Evolutionary conservation across 73 alveolate genomes (phyloP).

Genomic region (Diophrys sp.): DNA sequence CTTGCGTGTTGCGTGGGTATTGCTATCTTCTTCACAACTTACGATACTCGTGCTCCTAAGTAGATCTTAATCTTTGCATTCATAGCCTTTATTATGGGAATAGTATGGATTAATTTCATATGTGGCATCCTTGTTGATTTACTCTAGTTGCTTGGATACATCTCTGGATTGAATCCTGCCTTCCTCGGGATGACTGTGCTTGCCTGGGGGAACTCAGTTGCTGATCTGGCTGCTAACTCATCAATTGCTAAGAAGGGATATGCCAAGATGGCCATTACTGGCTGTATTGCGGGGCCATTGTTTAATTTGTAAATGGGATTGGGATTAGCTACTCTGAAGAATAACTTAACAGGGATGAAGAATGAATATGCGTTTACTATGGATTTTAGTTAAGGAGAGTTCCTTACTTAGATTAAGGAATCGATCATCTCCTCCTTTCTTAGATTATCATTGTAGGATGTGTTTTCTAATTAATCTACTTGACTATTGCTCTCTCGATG

Average conservation of each 20-base stretch:
- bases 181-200: slow-evolving; percentile 93
- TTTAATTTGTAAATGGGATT: slow-evolving; percentile 92
- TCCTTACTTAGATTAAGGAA: background rate
- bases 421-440: too few relatives aligned
- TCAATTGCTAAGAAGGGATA: slow-evolving; percentile 90
- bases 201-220: slow-evolving; percentile 97
- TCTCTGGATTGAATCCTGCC: slow-evolving; percentile 74
- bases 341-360: background rate
- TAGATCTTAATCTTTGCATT: slow-evolving; percentile 17
- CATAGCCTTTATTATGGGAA: slow-evolving; percentile 67
- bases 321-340: slow-evolving; percentile 53
- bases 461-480: background rate
- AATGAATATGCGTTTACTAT: background rate
- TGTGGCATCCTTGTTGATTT: slow-evolving; percentile 74
- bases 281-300: slow-evolving; percentile 96
- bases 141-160: slow-evolving; percentile 61
- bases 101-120: slow-evolving; percentile 78
- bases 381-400: background rate
- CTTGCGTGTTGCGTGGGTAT: background rate
- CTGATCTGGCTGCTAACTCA: slow-evolving; percentile 91
- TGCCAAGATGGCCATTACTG: slow-evolving; percentile 97
- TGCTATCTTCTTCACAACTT: background rate
- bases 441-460: background rate
- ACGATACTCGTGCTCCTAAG: slow-evolving; percentile 8
- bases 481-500: background rate